phyloP scores from a whole-genome alignment of 164 flowering plant genomes.

The Litsea cubeba region DNA sequence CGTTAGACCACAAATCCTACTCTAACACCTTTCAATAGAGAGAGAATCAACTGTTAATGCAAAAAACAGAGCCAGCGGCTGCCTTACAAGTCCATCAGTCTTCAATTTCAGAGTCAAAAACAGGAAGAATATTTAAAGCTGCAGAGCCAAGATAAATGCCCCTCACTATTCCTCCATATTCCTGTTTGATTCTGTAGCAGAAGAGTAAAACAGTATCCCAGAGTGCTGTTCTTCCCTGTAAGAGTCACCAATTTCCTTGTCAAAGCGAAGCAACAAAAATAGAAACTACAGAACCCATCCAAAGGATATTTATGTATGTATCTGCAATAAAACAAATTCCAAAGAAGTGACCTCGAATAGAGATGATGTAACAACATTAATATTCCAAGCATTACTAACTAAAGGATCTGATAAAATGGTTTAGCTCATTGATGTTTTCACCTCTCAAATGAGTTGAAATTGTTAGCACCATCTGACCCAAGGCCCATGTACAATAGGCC shows the following conservation, averaged over 20 bases:
- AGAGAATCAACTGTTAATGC: background rate
- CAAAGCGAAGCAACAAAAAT: background rate
- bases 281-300: background rate
- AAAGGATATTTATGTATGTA: background rate
- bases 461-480: no score
- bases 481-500: no score
- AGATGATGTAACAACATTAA: no score
- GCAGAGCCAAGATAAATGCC: conserved; percentile 91
- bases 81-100: conserved; percentile 28
- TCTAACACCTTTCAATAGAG: background rate
- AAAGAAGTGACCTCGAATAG: background rate
- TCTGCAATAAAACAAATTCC: background rate
- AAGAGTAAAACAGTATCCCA: conserved; percentile 93
- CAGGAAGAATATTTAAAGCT: conserved; percentile 64
- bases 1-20: background rate
- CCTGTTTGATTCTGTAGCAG: conserved; percentile 61
- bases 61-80: background rate
- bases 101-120: conserved; percentile 60
- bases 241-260: conserved; percentile 7
- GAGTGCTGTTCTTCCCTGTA: conserved; percentile 88
- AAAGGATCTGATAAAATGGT: no score
- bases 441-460: no score
- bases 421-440: no score
- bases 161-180: conserved; percentile 75
- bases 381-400: no score